Evolutionary conservation across 1,284 basidiomycete species (phyloP), one percentile per base, ranked within the genome.

Genomic region (Puccinia triticina): DNA sequence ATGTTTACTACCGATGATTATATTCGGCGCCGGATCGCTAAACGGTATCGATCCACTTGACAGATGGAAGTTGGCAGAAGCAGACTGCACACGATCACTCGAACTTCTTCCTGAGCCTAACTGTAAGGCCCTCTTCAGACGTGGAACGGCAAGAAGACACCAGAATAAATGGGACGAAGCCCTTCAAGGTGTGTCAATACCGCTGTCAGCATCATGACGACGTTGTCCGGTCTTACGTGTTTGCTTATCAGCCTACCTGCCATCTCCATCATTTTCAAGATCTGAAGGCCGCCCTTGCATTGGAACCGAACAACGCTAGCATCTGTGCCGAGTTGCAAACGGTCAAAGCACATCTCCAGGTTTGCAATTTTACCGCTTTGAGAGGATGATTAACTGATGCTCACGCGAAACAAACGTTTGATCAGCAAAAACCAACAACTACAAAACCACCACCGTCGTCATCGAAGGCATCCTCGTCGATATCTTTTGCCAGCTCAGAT

Each of bases 41-140:
- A 40, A n/a, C 10, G 16, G 64, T 40, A 40, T 29, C 29, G 50
- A 48, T 73, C 1, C 7, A n/a, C 18, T 64, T 29, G 7, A 34
- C 29, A 77, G 75, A 48, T 77, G 75, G 75, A 77, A 77, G 37
- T 43, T 61, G 32, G 75, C 75, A 10, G 59, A 61, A 64, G 26
- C 40, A 34, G 75, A 77, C 59, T 61, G 57, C 23, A 77, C 75
- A 29, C 40, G 23, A 48, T 77, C 75, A n/a, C 48, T 77, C 2
- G 59, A 77, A 29, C 55, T 77, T 34, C 57, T 61, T 23, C 75
- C 75, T 32, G 21, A 43, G 18, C 55, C 40, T 23, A 77, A 77
- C 40, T 77, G 57, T n/a, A 77, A 77, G 43, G 75, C 75, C n/a
- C 57, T 77, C 12, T 77, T 77, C 59, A 61, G 75, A 26, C 55